These are phyloP conservation scores for Rhizopogon roseolus DNA, from an alignment of 768 basidiomycete genomes.

Conservation along the genomic window DNA sequence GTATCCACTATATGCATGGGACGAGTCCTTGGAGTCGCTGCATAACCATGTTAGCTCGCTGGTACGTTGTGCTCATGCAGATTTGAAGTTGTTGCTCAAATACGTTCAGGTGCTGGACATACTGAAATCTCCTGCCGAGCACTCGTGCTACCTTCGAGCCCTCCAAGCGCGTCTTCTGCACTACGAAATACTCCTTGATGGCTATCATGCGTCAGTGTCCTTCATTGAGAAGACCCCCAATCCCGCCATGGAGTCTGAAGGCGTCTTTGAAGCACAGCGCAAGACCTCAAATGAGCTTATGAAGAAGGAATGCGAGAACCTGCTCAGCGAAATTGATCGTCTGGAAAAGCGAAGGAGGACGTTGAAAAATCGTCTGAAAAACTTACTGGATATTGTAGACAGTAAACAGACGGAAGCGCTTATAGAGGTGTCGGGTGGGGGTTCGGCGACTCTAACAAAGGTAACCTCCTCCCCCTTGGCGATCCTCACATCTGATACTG, in stretches of 20 bases:
- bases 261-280: conserved; percentile 7
- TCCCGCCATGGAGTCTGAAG: conserved; percentile 35
- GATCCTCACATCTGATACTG: no score
- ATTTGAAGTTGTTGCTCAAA: background rate
- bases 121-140: conserved; percentile 29
- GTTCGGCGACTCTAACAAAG: no score
- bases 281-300: conserved; percentile 28
- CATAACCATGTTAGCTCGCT: conserved; percentile 45
- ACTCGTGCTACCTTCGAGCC: conserved; percentile 48
- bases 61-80: conserved; percentile 28
- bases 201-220: conserved; percentile 44
- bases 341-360: conserved; percentile 32
- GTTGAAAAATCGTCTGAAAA: conserved; percentile 25
- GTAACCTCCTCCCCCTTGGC: no score
- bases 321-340: conserved; percentile 46
- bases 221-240: conserved; percentile 47
- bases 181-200: conserved; percentile 47
- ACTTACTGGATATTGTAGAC: conserved; percentile 42
- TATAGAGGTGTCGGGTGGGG: conserved; percentile 40
- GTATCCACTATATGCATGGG: conserved; percentile 61
- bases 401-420: conserved; percentile 47
- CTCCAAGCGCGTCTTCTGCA: conserved; percentile 55
- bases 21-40: conserved; percentile 49
- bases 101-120: conserved; percentile 41
- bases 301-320: conserved; percentile 41